Evolutionary conservation across 495 filamentous ascomycete species (phyloP).

Genomic region (Penicillium soppii): DNA sequence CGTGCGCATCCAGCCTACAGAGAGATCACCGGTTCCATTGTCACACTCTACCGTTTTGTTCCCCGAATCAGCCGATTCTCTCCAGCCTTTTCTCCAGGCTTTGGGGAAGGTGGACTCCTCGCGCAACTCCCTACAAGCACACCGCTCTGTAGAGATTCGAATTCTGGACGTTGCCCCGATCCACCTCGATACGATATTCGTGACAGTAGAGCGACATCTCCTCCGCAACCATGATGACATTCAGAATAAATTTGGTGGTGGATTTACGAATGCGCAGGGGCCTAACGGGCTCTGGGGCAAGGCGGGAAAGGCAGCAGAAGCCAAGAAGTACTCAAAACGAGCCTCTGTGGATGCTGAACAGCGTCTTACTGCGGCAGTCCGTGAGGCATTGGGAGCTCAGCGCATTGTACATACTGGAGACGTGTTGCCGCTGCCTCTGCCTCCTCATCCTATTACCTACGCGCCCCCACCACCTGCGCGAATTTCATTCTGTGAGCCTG

Average conservation of each 20-base stretch:
- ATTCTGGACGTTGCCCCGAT: conserved; percentile 79
- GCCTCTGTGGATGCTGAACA: conserved; percentile 54
- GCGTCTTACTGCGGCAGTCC: conserved; percentile 71
- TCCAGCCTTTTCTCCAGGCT: conserved; percentile 70
- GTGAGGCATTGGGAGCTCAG: conserved; percentile 66
- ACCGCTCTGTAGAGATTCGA: conserved; percentile 73
- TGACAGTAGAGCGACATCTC: conserved; percentile 78
- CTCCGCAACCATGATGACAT: conserved; percentile 60
- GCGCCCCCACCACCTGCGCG: conserved; percentile 72
- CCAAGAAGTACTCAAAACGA: conserved; percentile 37
- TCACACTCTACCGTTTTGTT: conserved; percentile 79
- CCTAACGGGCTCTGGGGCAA: conserved; percentile 42
- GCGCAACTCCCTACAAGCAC: conserved; percentile 50
- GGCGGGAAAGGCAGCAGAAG: conserved; percentile 34
- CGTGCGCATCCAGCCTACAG: conserved; percentile 62
- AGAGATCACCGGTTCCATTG: conserved; percentile 71
- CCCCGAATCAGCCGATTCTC: conserved; percentile 72
- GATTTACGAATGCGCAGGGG: conserved; percentile 42
- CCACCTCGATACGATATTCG: conserved; percentile 77
- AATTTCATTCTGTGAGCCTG: conserved; percentile 65
- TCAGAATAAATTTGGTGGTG: conserved; percentile 62
- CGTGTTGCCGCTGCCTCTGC: conserved; percentile 75
- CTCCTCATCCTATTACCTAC: conserved; percentile 87
- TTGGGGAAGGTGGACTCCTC: conserved; percentile 60
- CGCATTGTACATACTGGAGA: conserved; percentile 82